Base-by-base conservation (phyloP, 2,329 filamentous ascomycete genomes). In the Fusarium napiforme region DNA sequence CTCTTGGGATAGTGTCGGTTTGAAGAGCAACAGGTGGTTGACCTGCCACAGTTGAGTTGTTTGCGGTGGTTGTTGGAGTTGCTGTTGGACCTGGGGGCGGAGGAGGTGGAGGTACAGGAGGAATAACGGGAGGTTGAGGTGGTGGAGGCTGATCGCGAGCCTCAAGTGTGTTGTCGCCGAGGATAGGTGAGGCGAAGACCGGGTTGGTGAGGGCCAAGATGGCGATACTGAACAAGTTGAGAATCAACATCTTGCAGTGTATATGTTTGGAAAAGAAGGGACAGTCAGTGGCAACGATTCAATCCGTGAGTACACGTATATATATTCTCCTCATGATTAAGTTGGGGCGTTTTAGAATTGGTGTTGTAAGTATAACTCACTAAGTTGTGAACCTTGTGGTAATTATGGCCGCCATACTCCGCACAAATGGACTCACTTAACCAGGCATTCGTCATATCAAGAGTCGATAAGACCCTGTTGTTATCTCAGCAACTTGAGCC, bases 401-500 rank as follows among this genome's bases (percentile, higher is more conserved):
- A 0, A 52, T 34, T 23, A 34, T 14, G 16, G 16, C 30, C 21
- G 30, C 14, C 11, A 36, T 8, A 36, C 34, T 14, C 32, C 32
- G 8, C 16, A 9, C 21, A 32, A 23, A 18, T 14, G 4, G 11
- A 52, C 47, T 23, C 11, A 0, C 3, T 5, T 2, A 10, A 19
- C 2, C 16, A 18, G 4, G 10, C 15, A 18, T 5, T 23, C n/a
- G 3, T 10, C 9, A 34, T 5, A 2, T 15, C 9, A 7, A 3
- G 4, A 6, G 16, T 11, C 10, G 2, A 19, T 6, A 15, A 26
- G 9, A 5, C 11, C 4, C 8, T 19, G 14, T 14, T 30, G 16
- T 10, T 50, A 19, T 34, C 11, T 34, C n/a, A 2, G n/a, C 16
- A 18, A 32, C 10, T 32, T 18, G 32, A 19, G 16, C 8, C 11